These are phyloP conservation scores for Gracilaria caudata DNA, from an alignment of 23 red algal genomes.

Conservation along the genomic window DNA sequence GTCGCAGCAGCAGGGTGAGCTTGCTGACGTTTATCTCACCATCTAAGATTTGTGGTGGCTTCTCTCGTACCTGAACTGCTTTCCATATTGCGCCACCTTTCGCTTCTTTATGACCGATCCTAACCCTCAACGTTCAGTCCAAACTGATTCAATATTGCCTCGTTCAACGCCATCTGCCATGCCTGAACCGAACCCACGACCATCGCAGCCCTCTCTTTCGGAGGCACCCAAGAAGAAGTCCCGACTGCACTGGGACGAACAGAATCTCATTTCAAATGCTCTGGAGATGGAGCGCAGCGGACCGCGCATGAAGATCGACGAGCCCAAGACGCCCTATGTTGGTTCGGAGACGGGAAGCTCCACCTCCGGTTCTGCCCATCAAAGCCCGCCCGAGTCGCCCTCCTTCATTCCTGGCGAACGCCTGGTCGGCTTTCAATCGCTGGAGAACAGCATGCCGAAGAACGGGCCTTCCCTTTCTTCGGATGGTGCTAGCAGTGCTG, in stretches of 20 bases:
- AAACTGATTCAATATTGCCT: background rate
- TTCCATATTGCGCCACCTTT: background rate
- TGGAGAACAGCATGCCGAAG: constrained; percentile 45
- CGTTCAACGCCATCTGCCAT: background rate
- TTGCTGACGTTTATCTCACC: background rate
- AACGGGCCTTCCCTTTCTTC: background rate
- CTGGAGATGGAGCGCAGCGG: constrained; percentile 61
- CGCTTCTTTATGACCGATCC: background rate
- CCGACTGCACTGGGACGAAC: constrained; percentile 73
- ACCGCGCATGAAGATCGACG: constrained; percentile 64
- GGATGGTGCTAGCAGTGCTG: constrained; percentile 51
- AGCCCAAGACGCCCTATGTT: constrained; percentile 66
- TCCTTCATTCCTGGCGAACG: constrained; percentile 56
- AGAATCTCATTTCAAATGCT: constrained; percentile 63
- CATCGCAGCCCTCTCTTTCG: constrained; percentile 17
- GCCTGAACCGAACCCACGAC: constrained; percentile 5
- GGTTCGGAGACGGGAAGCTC: constrained; percentile 50
- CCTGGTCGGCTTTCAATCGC: constrained; percentile 55
- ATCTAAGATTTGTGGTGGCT: background rate
- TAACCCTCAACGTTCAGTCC: background rate
- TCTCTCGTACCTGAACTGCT: background rate
- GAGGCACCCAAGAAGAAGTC: constrained; percentile 62
- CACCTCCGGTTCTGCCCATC: constrained; percentile 42
- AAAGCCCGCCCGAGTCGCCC: constrained; percentile 47
- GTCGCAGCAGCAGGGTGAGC: background rate